phyloP scores from a whole-genome alignment of 2,329 filamentous ascomycete genomes.

The Sclerotiophoma versabilis region DNA sequence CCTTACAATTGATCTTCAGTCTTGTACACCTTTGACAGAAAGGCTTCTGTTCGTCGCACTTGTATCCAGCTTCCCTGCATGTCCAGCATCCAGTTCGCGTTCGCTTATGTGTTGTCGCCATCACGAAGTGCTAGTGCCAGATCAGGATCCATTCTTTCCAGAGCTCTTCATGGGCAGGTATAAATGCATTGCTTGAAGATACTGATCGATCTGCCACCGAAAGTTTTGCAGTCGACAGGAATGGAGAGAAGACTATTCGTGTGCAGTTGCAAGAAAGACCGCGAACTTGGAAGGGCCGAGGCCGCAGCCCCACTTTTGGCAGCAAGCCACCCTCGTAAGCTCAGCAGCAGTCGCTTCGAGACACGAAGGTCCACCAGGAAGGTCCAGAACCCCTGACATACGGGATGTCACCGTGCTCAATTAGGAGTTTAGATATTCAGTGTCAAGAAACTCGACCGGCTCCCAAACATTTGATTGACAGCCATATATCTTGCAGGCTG shows the following conservation, averaged over 20 bases:
- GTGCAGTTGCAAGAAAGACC: not conserved
- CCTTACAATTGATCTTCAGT: constrained; percentile 40
- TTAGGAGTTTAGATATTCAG: too few relatives aligned
- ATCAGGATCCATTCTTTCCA: constrained; percentile 4
- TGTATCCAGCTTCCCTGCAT: constrained; percentile 43
- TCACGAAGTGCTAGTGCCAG: not conserved
- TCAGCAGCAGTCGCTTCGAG: not conserved
- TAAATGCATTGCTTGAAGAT: not conserved
- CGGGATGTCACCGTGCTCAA: too few relatives aligned
- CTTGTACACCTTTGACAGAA: constrained; percentile 36
- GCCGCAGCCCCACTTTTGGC: constrained; percentile 11
- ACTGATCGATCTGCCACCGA: not conserved
- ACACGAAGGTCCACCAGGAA: not conserved
- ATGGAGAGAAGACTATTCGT: not conserved
- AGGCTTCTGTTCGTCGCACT: constrained; percentile 43
- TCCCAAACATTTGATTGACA: too few relatives aligned
- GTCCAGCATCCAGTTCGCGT: constrained; percentile 44
- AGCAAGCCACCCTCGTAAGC: not conserved
- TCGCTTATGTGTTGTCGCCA: constrained; percentile 36
- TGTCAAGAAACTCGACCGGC: too few relatives aligned
- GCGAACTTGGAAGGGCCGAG: constrained; percentile 6
- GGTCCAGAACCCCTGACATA: too few relatives aligned
- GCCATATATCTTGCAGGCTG: too few relatives aligned
- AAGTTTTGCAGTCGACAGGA: not conserved
- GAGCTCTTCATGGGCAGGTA: not conserved